Percentiles rank a stretch among this genome's conserved stretches.
These are phyloP conservation scores for Tylopilus sp. DNA, from an alignment of 768 basidiomycete genomes.

Conservation along the genomic window DNA sequence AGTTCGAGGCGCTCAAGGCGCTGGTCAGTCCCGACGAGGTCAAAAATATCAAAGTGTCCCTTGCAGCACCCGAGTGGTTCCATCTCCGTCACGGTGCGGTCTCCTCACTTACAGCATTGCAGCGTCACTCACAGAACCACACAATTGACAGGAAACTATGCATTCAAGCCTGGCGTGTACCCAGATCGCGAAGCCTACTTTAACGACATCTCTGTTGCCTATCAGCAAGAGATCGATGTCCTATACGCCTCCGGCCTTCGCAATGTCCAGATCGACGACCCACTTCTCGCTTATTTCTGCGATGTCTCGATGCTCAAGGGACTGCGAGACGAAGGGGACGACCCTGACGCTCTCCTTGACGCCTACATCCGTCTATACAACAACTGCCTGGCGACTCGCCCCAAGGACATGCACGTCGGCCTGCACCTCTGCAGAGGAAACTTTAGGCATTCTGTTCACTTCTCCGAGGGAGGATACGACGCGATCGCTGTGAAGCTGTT, in stretches of 20 bases:
- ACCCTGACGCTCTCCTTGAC: conserved; percentile 62
- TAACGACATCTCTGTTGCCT: conserved; percentile 45
- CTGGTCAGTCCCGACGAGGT: conserved; percentile 61
- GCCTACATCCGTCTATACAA: conserved; percentile 48
- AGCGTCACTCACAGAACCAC: neutral
- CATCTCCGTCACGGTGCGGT: conserved; percentile 60
- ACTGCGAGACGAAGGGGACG: conserved; percentile 58
- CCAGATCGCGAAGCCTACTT: conserved; percentile 41
- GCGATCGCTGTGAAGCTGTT: conserved; percentile 44
- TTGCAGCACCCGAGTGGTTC: conserved; percentile 71
- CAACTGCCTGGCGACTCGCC: conserved; percentile 35
- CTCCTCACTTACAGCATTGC: neutral
- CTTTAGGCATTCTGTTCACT: conserved; percentile 33
- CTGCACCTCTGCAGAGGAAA: conserved; percentile 45
- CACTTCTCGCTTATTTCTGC: conserved; percentile 62
- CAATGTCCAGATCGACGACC: conserved; percentile 47
- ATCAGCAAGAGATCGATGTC: conserved; percentile 42
- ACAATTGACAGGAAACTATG: conserved; percentile 17
- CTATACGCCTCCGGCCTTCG: conserved; percentile 43
- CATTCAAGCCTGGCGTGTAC: conserved; percentile 20
- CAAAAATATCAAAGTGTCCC: conserved; percentile 64
- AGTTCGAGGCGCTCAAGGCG: conserved; percentile 59
- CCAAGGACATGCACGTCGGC: conserved; percentile 38
- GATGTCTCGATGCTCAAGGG: conserved; percentile 49
- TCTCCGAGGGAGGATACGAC: conserved; percentile 46